A percentile compares a stretch with the other conserved stretches of the same genome.
These are phyloP conservation scores for Fusarium penzigii DNA, from an alignment of 2,329 filamentous ascomycete genomes.

Conservation along the genomic window DNA sequence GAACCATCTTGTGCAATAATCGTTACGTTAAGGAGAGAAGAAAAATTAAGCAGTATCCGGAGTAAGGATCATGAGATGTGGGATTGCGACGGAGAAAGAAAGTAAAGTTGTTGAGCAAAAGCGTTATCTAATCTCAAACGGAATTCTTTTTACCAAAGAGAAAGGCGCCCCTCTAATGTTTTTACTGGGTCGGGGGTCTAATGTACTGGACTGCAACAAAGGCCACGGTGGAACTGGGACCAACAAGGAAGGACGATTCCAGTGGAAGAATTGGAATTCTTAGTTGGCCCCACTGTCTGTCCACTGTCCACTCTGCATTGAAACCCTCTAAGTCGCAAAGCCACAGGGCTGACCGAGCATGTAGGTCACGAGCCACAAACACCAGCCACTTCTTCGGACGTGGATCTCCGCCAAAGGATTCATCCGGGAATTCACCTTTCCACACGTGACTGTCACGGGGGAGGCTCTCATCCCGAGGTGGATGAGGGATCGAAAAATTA, in stretches of 20 bases:
- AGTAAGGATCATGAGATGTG: constrained; percentile 16
- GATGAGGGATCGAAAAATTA: too few species aligned
- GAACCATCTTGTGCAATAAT: constrained; percentile 16
- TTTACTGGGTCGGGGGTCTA: constrained; percentile 1
- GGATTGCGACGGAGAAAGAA: constrained; percentile 28
- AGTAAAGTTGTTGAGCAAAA: constrained; percentile 20
- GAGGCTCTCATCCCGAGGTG: too few species aligned
- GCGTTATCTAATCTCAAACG: constrained; percentile 31
- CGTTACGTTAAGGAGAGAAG: constrained; percentile 6
- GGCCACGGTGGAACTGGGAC: constrained; percentile 5
- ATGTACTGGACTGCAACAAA: background rate
- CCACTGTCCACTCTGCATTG: background rate
- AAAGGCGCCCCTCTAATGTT: constrained; percentile 23
- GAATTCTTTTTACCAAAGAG: constrained; percentile 13
- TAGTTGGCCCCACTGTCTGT: too few species aligned
- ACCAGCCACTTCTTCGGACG: too few species aligned
- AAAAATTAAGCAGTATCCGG: constrained; percentile 14
- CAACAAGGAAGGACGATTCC: background rate
- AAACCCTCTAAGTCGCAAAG: background rate
- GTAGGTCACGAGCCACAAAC: too few species aligned
- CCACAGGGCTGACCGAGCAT: too few species aligned
- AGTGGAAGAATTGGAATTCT: too few species aligned
- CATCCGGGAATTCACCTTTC: too few species aligned
- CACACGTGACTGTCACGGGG: too few species aligned
- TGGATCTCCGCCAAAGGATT: too few species aligned